A percentile compares a stretch with the other conserved stretches of the same genome.
These are phyloP conservation scores for Fusarium sp. DNA, from an alignment of 2,329 filamentous ascomycete species.

Conservation along the genomic window DNA sequence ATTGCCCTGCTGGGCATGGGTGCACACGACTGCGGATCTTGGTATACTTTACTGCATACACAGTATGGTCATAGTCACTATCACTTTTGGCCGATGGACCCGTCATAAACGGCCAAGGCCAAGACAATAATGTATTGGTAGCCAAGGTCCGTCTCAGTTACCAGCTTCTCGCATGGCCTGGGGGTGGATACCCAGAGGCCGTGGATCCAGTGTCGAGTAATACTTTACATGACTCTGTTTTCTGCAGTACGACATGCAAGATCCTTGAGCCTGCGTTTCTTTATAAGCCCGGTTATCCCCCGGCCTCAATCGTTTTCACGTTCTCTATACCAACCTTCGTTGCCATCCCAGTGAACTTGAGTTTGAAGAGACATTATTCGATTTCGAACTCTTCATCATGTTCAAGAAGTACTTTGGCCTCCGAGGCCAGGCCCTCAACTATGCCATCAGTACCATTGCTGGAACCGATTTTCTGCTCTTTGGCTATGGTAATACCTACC, in stretches of 20 bases:
- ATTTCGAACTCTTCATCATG: constrained; percentile 35
- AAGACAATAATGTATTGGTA: not conserved
- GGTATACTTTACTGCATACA: not conserved
- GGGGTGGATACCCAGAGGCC: constrained; percentile 26
- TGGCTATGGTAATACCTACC: constrained; percentile 58
- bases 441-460: constrained; percentile 76
- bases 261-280: constrained; percentile 9
- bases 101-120: constrained; percentile 12
- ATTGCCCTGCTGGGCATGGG: not conserved
- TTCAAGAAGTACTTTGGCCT: constrained; percentile 69
- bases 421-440: constrained; percentile 71
- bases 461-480: constrained; percentile 77
- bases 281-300: constrained; percentile 33
- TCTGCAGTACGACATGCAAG: constrained; percentile 20
- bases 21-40: constrained; percentile 10
- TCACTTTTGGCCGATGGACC: constrained; percentile 4
- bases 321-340: not conserved
- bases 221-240: constrained; percentile 33
- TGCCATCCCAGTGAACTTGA: not conserved
- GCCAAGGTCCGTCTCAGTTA: constrained; percentile 4
- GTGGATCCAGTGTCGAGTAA: constrained; percentile 25
- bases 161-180: constrained; percentile 9
- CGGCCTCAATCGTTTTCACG: not conserved
- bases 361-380: not conserved
- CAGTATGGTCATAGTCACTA: not conserved